Conservation (phyloP, 768 basidiomycete species). For the Leccinum disarticulatum region DNA sequence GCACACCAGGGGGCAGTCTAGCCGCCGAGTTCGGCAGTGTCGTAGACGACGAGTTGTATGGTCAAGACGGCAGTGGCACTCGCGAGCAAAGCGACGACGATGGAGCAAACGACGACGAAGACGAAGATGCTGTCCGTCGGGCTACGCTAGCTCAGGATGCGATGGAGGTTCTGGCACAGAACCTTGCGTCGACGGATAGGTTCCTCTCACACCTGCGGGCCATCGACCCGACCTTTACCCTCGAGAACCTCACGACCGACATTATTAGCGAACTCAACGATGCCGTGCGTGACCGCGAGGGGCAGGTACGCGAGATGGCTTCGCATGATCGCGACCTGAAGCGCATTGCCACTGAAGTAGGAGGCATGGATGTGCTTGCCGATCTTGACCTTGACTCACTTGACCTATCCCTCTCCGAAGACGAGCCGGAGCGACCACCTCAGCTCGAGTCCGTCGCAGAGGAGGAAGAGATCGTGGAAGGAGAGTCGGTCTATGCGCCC, state of each 20-base stretch:
- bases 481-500: conserved; percentile 41
- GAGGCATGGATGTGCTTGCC: conserved; percentile 71
- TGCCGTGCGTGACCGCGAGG: conserved; percentile 72
- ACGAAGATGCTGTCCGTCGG: conserved; percentile 27
- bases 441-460: conserved; percentile 40
- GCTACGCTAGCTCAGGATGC: conserved; percentile 48
- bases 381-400: conserved; percentile 73
- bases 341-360: conserved; percentile 73
- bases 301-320: conserved; percentile 74
- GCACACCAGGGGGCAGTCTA: conserved; percentile 18
- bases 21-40: conserved; percentile 26
- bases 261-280: conserved; percentile 78
- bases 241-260: conserved; percentile 74
- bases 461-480: conserved; percentile 41
- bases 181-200: conserved; percentile 74
- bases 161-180: conserved; percentile 69
- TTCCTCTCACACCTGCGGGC: conserved; percentile 72
- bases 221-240: conserved; percentile 50
- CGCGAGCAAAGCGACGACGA: conserved; percentile 13
- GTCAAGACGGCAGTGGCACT: conserved; percentile 14
- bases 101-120: conserved; percentile 25
- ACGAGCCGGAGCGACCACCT: conserved; percentile 28
- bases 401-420: conserved; percentile 36
- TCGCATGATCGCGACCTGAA: conserved; percentile 80
- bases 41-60: conserved; percentile 18